Evolutionary conservation across 2,329 filamentous ascomycete genomes (phyloP).

Genomic region (Trichophyton mentagrophytes): DNA sequence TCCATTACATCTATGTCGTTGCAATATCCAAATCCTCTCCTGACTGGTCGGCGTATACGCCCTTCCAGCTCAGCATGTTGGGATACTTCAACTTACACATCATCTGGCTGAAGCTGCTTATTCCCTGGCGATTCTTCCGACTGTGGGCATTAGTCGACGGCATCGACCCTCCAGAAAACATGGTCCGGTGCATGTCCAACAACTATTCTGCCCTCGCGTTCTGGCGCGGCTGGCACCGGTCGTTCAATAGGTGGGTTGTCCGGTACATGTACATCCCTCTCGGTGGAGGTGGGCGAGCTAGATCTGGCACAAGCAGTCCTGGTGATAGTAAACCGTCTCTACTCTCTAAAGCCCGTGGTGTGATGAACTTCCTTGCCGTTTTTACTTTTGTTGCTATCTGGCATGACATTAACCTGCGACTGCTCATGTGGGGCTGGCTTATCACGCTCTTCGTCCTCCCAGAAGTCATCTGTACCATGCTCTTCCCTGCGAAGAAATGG

Average conservation of each 20-base stretch:
- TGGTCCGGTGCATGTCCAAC: conserved; percentile 90
- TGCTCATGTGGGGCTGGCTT: conserved; percentile 95
- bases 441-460: conserved; percentile 88
- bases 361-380: conserved; percentile 66
- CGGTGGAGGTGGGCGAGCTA: conserved; percentile 48
- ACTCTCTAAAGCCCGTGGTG: conserved; percentile 43
- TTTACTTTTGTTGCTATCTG: conserved; percentile 97
- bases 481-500: conserved; percentile 67
- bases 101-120: conserved; percentile 92
- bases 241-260: conserved; percentile 87
- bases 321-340: conserved; percentile 23
- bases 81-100: conserved; percentile 94
- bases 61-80: conserved; percentile 76
- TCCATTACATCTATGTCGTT: conserved; percentile 87
- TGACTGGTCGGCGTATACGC: conserved; percentile 69
- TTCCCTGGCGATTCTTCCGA: conserved; percentile 97
- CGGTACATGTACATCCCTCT: conserved; percentile 90
- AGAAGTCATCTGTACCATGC: conserved; percentile 56
- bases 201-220: conserved; percentile 86
- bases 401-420: conserved; percentile 87
- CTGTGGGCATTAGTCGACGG: conserved; percentile 88
- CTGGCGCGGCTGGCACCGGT: conserved; percentile 93
- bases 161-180: conserved; percentile 93
- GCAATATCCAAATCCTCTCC: conserved; percentile 76
- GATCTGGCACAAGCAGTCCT: conserved; percentile 20